phyloP scores from a whole-genome alignment of 1,139 yeast species.

The Magnusiomyces fungicola region DNA sequence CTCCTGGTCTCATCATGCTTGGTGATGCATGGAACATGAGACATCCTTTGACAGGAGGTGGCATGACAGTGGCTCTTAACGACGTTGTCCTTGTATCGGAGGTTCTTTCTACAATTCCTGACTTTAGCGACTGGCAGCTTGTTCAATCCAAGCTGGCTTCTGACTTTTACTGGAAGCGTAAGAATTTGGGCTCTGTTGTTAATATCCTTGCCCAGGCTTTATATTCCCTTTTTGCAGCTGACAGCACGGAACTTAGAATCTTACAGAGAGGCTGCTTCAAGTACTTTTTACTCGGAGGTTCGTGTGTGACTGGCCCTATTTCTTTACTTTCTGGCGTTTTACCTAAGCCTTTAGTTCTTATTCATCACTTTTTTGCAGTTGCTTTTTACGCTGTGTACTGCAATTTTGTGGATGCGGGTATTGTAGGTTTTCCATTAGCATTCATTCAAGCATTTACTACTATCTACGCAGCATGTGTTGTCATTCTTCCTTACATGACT shows the following conservation, averaged over 20 bases:
- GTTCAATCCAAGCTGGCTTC: slow-evolving; percentile 57
- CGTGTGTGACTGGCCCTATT: slow-evolving; percentile 69
- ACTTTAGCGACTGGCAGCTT: slow-evolving; percentile 33
- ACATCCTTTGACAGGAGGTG: slow-evolving; percentile 98
- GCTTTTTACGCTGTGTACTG: slow-evolving; percentile 75
- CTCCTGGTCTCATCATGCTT: slow-evolving; percentile 72
- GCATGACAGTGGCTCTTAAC: slow-evolving; percentile 95
- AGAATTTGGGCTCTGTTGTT: slow-evolving; percentile 71
- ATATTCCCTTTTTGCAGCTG: slow-evolving; percentile 86
- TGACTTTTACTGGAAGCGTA: slow-evolving; percentile 72
- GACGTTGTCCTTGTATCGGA: slow-evolving; percentile 69
- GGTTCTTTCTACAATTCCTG: slow-evolving; percentile 38
- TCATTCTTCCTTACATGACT: slow-evolving; percentile 40
- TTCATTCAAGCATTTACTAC: slow-evolving; percentile 62
- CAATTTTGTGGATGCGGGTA: slow-evolving; percentile 61
- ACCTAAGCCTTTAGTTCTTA: slow-evolving; percentile 65
- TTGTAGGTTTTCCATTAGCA: slow-evolving; percentile 65
- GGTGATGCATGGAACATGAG: slow-evolving; percentile 98
- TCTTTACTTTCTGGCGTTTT: slow-evolving; percentile 75
- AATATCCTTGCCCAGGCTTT: slow-evolving; percentile 88
- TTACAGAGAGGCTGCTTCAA: slow-evolving; percentile 84
- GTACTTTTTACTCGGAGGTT: slow-evolving; percentile 81
- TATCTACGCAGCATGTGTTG: slow-evolving; percentile 63
- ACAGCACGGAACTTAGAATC: slow-evolving; percentile 52
- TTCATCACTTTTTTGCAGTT: slow-evolving; percentile 82